Conservation (phyloP, 306 rosid species). For the Mimosa pudica region DNA sequence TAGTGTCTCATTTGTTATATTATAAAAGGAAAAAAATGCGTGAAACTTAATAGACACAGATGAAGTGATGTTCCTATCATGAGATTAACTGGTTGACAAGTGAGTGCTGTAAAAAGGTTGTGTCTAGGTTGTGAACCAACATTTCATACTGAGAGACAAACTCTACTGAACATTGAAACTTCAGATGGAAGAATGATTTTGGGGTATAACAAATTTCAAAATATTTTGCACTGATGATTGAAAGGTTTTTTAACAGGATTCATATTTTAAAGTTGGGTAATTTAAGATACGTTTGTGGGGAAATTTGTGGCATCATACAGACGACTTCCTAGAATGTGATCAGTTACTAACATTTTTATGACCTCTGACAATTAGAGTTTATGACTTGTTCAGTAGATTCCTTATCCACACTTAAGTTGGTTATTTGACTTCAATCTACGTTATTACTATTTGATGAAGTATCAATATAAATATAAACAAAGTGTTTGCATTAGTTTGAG, state of each 20-base stretch:
- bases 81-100: conserved; percentile 7
- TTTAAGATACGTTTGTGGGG: conserved; percentile 31
- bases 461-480: neutral
- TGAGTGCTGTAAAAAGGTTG: conserved; percentile 18
- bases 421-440: neutral
- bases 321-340: conserved; percentile 2
- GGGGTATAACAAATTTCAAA: conserved; percentile 20
- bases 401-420: conserved; percentile 10
- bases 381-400: conserved; percentile 5
- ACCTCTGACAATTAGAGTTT: conserved; percentile 13
- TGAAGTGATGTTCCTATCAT: conserved; percentile 31
- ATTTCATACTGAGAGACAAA: neutral
- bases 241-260: conserved; percentile 20
- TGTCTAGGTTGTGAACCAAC: conserved; percentile 3
- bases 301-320: conserved; percentile 3
- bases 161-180: conserved; percentile 15
- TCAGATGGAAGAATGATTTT: conserved; percentile 20
- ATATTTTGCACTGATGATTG: conserved; percentile 15
- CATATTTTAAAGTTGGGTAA: conserved; percentile 16
- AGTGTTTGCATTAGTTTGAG: neutral
- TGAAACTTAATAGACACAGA: neutral
- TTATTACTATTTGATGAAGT: neutral
- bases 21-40: neutral
- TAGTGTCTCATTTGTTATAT: neutral
- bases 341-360: conserved; percentile 14